Evolutionary conservation across 169 alveolate genomes (phyloP), one percentile per base, ranked within the genome.

Genomic region (Cryptosporidium ubiquitum): DNA sequence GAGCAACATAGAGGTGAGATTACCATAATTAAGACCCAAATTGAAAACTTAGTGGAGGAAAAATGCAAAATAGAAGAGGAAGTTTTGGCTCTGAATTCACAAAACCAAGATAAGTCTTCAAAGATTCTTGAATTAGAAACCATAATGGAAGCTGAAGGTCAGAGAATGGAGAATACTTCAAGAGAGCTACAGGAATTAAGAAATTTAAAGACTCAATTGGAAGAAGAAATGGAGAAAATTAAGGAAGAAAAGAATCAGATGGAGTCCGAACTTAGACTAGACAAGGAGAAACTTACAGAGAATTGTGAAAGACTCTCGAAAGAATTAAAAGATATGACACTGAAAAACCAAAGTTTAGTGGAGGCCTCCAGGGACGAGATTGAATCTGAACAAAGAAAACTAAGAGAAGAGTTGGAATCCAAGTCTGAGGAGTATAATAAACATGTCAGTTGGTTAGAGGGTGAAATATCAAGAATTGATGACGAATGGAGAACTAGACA

Each of bases 401-500:
- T 47, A 20, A 37, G 12, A 26, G 66, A 69, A 16, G 61, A 40
- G 58, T 16, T 42, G 18, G 64, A 20, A 16, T 61, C 39, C n/a
- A 47, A 69, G 64, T 20, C 26, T 20, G 84, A 44, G 26, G 49
- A 79, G 68, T 40, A 60, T 18, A 61, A 40, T 31, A 44, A 79
- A 7, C 89, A 79, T n/a, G 31, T 64, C 12, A 42, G 18, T 12
- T 60, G 71, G 89, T 29, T 79, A 31, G 79, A 61, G 29, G 23
- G 35, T 4, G 74, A 60, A 6, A 29, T 49, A 4, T 14, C 58
- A 9, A 79, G 74, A 26, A 39, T 79, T 31, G 89, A 79, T n/a
- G 68, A 40, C 44, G 89, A 79, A n/a, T 79, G 89, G 89, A 58
- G 89, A 18, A 29, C 58, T 14, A 37, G 89, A 18, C 89, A 79